Evolutionary conservation across 176 grass and related monocot genomes (phyloP).

Genomic region (Bonia amplexicaulis): DNA sequence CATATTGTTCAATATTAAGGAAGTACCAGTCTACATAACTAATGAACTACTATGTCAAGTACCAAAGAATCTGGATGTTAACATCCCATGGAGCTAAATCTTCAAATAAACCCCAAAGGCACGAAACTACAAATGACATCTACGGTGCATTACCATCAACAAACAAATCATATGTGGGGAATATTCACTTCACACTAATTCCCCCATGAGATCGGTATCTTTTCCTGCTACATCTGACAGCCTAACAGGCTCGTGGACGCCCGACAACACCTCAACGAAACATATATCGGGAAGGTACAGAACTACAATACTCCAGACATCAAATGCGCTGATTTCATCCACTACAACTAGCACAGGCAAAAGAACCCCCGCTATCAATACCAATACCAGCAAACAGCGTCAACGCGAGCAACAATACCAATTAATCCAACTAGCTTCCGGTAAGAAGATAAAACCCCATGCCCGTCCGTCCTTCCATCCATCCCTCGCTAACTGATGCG

Average conservation of each 20-base stretch:
- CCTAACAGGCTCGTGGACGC: neutral
- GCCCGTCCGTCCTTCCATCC: neutral
- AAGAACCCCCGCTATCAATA: neutral
- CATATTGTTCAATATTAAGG: neutral
- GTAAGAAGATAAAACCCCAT: neutral
- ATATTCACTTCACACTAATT: neutral
- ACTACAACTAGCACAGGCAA: neutral
- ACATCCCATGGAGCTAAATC: conserved; percentile 4
- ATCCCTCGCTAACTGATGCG: neutral
- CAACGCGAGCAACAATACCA: neutral
- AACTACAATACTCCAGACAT: neutral
- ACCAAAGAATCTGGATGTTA: neutral
- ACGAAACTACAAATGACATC: neutral
- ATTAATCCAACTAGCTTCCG: neutral
- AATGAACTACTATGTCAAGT: neutral
- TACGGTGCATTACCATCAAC: conserved; percentile 9
- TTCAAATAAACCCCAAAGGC: neutral
- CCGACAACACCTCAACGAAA: neutral
- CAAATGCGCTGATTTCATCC: neutral
- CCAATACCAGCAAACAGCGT: neutral
- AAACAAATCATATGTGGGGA: neutral
- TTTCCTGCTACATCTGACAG: neutral
- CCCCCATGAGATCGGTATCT: neutral
- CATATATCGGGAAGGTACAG: neutral
- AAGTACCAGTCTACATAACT: conserved; percentile 5